Evolutionary conservation across 768 basidiomycete species (phyloP).

Genomic region (Pleurotus platypus): DNA sequence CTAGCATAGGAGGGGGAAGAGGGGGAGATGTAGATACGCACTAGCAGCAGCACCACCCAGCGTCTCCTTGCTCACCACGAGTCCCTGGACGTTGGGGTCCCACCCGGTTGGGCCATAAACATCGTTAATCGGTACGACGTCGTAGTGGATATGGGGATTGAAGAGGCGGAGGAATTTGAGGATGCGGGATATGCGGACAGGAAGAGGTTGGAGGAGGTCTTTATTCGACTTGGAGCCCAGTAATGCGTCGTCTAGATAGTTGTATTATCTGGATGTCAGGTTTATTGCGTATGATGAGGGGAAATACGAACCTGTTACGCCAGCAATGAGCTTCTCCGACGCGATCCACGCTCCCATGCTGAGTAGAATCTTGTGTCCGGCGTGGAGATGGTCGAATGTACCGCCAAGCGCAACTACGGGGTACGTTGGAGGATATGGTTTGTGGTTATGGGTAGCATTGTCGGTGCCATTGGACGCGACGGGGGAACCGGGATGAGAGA

Average conservation of each 20-base stretch:
- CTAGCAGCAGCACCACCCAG: conserved; percentile 69
- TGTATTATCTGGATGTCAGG: background rate
- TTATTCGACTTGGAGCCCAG: conserved; percentile 69
- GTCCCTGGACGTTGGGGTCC: conserved; percentile 85
- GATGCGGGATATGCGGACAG: conserved; percentile 51
- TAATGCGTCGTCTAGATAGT: conserved; percentile 57
- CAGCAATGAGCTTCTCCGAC: conserved; percentile 77
- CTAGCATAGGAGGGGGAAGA: too few relatives aligned
- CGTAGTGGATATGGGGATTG: conserved; percentile 57
- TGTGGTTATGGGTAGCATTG: background rate
- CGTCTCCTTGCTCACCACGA: conserved; percentile 92
- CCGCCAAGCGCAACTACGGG: conserved; percentile 89
- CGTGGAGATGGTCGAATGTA: conserved; percentile 97
- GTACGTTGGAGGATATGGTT: conserved; percentile 25
- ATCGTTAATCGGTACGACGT: conserved; percentile 75
- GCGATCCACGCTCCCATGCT: conserved; percentile 90
- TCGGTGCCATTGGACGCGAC: conserved; percentile 2
- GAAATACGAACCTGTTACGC: conserved; percentile 67
- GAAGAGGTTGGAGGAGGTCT: conserved; percentile 62
- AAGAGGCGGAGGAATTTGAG: conserved; percentile 70
- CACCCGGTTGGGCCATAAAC: conserved; percentile 89
- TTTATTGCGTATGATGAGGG: background rate
- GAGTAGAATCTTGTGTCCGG: conserved; percentile 95
- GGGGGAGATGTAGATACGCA: conserved; percentile 33
- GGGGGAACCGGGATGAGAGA: conserved; percentile 7